Percentiles rank a stretch among this genome's conserved stretches.
Evolutionary conservation across 2,329 filamentous ascomycete species (phyloP).

Genomic region (Aspergillus nomiae): DNA sequence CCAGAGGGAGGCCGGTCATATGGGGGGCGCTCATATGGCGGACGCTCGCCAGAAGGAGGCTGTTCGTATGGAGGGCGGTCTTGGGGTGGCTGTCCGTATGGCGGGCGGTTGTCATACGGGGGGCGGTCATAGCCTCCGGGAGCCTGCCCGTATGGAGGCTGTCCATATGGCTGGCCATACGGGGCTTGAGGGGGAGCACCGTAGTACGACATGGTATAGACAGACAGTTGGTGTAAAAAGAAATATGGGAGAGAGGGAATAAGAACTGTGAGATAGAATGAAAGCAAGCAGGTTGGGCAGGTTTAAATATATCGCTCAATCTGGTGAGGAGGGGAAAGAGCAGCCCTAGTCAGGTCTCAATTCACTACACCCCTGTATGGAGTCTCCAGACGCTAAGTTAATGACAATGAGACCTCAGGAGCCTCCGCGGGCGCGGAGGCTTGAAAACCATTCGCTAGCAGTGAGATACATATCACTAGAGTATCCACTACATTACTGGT

Average conservation of each 20-base stretch:
- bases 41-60: neutral
- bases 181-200: neutral
- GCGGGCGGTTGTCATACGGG: slow-evolving; percentile 14
- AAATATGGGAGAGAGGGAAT: neutral
- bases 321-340: neutral
- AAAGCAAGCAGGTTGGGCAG: neutral
- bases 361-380: slow-evolving; percentile 1
- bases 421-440: neutral
- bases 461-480: neutral
- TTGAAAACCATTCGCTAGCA: slow-evolving; percentile 1
- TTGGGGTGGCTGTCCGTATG: neutral
- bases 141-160: neutral
- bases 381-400: neutral
- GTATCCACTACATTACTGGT: slow-evolving; percentile 8
- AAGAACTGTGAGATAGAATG: neutral
- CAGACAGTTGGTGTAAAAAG: neutral
- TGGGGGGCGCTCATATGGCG: slow-evolving; percentile 12
- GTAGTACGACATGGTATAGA: slow-evolving; percentile 6
- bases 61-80: slow-evolving; percentile 10
- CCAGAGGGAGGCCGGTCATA: slow-evolving; percentile 10
- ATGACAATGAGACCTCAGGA: slow-evolving; percentile 3
- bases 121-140: slow-evolving; percentile 9
- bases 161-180: slow-evolving; percentile 11
- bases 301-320: slow-evolving; percentile 6
- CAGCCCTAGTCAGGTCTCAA: neutral